Percentiles rank a stretch among this genome's conserved stretches.
phyloP scores from a whole-genome alignment of 441 rosid genomes.

The Isatis lusitanica region DNA sequence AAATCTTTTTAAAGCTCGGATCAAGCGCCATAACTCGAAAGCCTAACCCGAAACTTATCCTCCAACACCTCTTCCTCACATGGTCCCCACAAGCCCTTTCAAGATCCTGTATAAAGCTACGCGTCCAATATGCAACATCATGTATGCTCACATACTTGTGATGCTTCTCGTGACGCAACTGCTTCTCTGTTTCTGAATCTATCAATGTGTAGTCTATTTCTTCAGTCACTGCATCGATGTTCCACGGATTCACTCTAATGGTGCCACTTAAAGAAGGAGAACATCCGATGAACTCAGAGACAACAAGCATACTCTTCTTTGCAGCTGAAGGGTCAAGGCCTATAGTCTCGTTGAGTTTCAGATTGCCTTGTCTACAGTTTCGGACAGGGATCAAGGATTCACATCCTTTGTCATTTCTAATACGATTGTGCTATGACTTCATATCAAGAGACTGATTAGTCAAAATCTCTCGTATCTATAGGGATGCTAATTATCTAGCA shows the following conservation, averaged over 20 bases:
- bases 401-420: no score
- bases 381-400: no score
- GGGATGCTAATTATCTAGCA: no score
- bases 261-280: conserved; percentile 88
- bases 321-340: conserved; percentile 46
- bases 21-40: conserved; percentile 83
- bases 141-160: conserved; percentile 82
- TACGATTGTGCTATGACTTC: no score
- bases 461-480: no score
- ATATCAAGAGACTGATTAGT: no score
- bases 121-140: conserved; percentile 91
- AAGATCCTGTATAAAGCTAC: conserved; percentile 85
- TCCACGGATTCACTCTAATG: conserved; percentile 90
- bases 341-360: conserved; percentile 49
- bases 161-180: conserved; percentile 88
- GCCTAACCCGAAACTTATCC: conserved; percentile 86
- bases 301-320: conserved; percentile 85
- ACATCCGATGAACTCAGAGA: conserved; percentile 90
- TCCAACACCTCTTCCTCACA: conserved; percentile 78
- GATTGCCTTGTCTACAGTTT: conserved; percentile 79
- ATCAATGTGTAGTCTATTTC: conserved; percentile 74
- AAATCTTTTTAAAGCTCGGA: conserved; percentile 84
- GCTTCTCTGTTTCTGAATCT: conserved; percentile 68
- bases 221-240: conserved; percentile 78
- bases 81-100: conserved; percentile 85